These are phyloP conservation scores for Yamadazyma conglobata DNA, from an alignment of 1,139 yeast genomes.

Conservation along the genomic window DNA sequence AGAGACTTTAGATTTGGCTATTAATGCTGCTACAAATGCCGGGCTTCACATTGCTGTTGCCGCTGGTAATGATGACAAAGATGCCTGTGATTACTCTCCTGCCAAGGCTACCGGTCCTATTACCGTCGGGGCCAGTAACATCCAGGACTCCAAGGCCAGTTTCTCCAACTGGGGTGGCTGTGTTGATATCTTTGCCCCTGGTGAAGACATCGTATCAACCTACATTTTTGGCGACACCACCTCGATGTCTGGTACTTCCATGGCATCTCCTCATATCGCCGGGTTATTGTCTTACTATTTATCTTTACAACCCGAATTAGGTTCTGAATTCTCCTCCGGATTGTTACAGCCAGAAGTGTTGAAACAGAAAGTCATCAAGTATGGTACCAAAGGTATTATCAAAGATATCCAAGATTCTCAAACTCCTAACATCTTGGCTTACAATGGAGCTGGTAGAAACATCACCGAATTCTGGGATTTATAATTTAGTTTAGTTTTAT, in stretches of 20 bases:
- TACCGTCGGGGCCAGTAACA: slow-evolving; percentile 81
- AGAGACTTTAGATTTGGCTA: slow-evolving; percentile 70
- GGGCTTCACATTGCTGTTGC: slow-evolving; percentile 86
- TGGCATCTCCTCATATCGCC: slow-evolving; percentile 98
- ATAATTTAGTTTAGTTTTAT: slow-evolving; percentile 2
- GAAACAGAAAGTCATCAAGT: slow-evolving; percentile 82
- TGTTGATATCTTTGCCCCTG: slow-evolving; percentile 85
- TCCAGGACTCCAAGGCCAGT: slow-evolving; percentile 71
- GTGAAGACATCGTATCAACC: slow-evolving; percentile 74
- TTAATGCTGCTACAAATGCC: slow-evolving; percentile 76
- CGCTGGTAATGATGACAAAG: slow-evolving; percentile 83
- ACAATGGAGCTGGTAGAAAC: slow-evolving; percentile 90
- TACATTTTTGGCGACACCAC: slow-evolving; percentile 90
- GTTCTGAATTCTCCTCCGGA: slow-evolving; percentile 64
- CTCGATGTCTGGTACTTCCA: slow-evolving; percentile 93
- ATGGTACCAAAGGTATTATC: slow-evolving; percentile 68
- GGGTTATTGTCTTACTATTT: slow-evolving; percentile 87
- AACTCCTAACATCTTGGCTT: slow-evolving; percentile 87
- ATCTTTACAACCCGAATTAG: slow-evolving; percentile 84
- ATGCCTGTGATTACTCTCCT: slow-evolving; percentile 82
- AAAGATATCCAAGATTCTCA: slow-evolving; percentile 65
- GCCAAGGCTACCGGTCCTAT: slow-evolving; percentile 74
- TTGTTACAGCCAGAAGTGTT: slow-evolving; percentile 79
- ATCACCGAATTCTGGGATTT: slow-evolving; percentile 65
- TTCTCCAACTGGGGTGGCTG: slow-evolving; percentile 82